Evolutionary conservation across 139 green algal genomes (phyloP).

Genomic region (Pleodorina starrii): DNA sequence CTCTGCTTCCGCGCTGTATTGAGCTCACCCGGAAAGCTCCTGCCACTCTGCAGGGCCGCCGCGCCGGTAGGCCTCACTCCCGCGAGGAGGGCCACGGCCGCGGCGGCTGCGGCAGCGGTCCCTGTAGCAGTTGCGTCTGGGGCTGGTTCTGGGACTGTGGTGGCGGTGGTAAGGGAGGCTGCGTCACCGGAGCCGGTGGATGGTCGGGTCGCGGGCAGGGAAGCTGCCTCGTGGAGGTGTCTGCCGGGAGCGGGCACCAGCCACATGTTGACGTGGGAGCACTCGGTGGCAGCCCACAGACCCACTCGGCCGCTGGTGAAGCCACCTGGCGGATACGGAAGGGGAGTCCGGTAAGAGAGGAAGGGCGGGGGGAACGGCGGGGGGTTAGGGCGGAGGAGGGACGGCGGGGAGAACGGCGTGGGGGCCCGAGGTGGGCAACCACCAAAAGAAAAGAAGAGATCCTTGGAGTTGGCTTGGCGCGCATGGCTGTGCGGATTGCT

Average conservation of each 20-base stretch:
- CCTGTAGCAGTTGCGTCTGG: too few species aligned
- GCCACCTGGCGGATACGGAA: too few species aligned
- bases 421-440: too few species aligned
- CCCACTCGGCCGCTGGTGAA: background rate
- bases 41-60: background rate
- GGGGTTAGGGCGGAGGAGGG: too few species aligned
- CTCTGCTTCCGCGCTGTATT: too few species aligned
- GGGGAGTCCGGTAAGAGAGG: background rate
- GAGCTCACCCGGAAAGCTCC: background rate
- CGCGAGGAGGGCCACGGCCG: background rate
- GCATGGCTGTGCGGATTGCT: too few species aligned
- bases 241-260: background rate
- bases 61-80: background rate
- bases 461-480: too few species aligned
- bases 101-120: background rate
- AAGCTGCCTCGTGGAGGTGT: background rate
- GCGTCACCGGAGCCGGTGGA: background rate
- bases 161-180: background rate
- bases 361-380: background rate
- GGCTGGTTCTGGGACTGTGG: background rate
- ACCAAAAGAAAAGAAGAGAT: too few species aligned
- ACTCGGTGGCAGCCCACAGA: conserved; percentile 77
- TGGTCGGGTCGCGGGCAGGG: background rate
- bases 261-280: conserved; percentile 65
- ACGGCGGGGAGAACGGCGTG: too few species aligned